Evolutionary conservation across 495 filamentous ascomycete species (phyloP), one percentile per base, ranked within the genome.

Genomic region (Neurospora tetraspora): DNA sequence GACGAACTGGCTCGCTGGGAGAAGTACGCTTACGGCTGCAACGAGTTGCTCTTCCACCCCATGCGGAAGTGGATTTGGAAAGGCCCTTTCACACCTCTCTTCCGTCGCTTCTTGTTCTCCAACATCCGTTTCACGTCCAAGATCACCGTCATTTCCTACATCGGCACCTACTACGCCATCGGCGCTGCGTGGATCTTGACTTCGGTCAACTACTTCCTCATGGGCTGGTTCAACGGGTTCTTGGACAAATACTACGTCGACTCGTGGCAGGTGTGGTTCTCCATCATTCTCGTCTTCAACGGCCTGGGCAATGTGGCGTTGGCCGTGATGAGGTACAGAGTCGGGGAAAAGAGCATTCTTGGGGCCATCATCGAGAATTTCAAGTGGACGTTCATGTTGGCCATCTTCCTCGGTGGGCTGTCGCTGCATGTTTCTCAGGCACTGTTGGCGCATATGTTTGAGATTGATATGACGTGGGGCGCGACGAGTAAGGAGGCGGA

Each of bases 1-100:
- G 92, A 94, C 79, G 92, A 94, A 78, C 83, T 94, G 34, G 89
- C 91, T 5, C 90, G 92, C 39, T 94, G 92, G 92, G 92, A 94
- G 76, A 94, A 94, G 80, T 94, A 94, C 80, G 92, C 92, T 5
- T 94, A 94, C 77, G 92, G 92, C n/a, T 94, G 92, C 79, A 93
- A 91, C 83, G 92, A 94, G 79, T 82, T 94, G 65, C 85, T 94
- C 73, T 94, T 94, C 85, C 83, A 93, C 76, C 92, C 92, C 1
- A 80, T 94, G 71, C 83, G 88, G 71, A 85, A 82, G 74, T 91
- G 89, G 89, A 73, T 87, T 16, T 86, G 85, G 81, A 84, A 81
- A 40, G 90, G 90, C 0, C 91, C 91, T 18, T 93, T 94, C 82
- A 94, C 92, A 0, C 87, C 86, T 11, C 84, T 94, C 23, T 94